Evolutionary conservation across 495 filamentous ascomycete genomes (phyloP), one percentile per base, ranked within the genome.

Genomic region (Annulohypoxylon maeteangense): DNA sequence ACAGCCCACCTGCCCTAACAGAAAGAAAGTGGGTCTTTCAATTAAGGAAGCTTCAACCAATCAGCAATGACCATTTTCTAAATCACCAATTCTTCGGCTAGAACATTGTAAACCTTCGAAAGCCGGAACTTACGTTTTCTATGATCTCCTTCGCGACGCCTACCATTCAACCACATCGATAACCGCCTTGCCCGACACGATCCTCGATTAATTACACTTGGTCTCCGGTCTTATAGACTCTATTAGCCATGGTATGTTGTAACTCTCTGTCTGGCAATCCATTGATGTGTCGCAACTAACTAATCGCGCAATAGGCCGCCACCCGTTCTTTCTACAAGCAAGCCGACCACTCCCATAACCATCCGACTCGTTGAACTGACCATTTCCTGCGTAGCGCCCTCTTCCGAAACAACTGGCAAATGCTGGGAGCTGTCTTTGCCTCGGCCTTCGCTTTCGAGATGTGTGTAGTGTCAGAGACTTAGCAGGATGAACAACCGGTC

Each of bases 401-500:
- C 74, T 90, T 98, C 85, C 90, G 91, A 79, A 88, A 85, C 76
- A 98, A 99, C 84, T 88, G 87, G 67, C 84, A 90, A 79, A 97
- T 95, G 86, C 85, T 99, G 65, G 92, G 90, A 55, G 85, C 86
- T 36, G 92, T 98, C 75, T 98, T 99, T 81, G 86, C 82, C 67
- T 84, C 87, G 58, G 96, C 94, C 64, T 99, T 99, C 79, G 92
- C 87, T 57, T 95, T 97, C 77, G 92, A 98, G 85, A 87, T 98
- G 96, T 99, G 86, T 63, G 92, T 83, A 16, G 34, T 57, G 20
- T 42, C 36, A 34, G 48, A 48, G 47, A 31, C 25, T 40, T 11
- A 20, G 47, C 18, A 20, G 38, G 29, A 53, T 32, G 64, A 47
- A 32, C 50, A 29, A 20, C 32, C 23, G 36, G 27, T 60, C 56